phyloP scores from a whole-genome alignment of 1,284 basidiomycete genomes.

The Neotropicomus parvogracilis region DNA sequence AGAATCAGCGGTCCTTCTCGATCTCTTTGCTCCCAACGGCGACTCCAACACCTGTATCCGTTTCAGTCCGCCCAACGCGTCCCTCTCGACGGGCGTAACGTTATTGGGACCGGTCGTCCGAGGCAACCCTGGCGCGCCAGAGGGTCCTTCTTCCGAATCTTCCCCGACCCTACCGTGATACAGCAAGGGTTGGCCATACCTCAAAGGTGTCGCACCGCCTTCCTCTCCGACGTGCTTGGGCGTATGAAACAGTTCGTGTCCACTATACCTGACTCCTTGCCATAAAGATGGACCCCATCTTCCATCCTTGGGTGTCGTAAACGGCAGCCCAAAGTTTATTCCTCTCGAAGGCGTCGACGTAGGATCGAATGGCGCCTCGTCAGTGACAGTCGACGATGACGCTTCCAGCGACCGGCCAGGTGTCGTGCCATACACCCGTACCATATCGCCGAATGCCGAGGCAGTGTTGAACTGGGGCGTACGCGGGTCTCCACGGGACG shows the following conservation, averaged over 20 bases:
- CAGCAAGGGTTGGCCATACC: slow-evolving; percentile 7
- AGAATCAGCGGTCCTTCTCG: slow-evolving; percentile 18
- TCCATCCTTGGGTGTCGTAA: slow-evolving; percentile 57
- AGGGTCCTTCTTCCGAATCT: slow-evolving; percentile 14
- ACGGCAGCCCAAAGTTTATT: slow-evolving; percentile 52
- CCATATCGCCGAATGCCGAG: slow-evolving; percentile 35
- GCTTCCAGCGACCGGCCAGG: slow-evolving; percentile 40
- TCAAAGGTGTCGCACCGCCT: slow-evolving; percentile 8
- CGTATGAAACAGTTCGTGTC: slow-evolving; percentile 46
- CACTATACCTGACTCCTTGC: slow-evolving; percentile 30
- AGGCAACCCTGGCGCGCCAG: slow-evolving; percentile 12
- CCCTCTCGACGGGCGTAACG: slow-evolving; percentile 29
- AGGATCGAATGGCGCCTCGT: slow-evolving; percentile 64
- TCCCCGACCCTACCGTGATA: slow-evolving; percentile 21
- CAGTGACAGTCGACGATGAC: slow-evolving; percentile 28
- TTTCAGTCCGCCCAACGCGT: slow-evolving; percentile 14
- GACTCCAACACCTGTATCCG: slow-evolving; percentile 27
- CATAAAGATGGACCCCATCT: slow-evolving; percentile 35
- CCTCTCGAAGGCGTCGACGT: slow-evolving; percentile 71
- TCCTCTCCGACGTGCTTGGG: slow-evolving; percentile 36
- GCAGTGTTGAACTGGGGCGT: slow-evolving; percentile 45
- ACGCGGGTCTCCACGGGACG: slow-evolving; percentile 40
- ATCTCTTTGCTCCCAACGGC: slow-evolving; percentile 28
- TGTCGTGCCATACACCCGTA: slow-evolving; percentile 44
- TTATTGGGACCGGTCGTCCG: slow-evolving; percentile 16